Conservation (phyloP, 1,139 yeast species). For the Magnusiomyces clavatus region DNA sequence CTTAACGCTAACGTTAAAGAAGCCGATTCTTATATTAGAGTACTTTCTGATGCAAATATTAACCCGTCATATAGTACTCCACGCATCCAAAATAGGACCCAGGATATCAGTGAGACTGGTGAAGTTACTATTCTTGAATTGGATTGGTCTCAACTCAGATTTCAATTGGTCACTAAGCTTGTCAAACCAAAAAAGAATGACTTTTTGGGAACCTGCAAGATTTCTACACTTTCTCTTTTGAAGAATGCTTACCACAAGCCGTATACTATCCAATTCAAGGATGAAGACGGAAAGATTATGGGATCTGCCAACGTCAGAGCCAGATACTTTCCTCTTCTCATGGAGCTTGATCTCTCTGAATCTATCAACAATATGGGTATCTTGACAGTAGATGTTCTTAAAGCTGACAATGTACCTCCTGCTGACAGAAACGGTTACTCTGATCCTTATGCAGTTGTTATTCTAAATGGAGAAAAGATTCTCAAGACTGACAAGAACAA, state of each 20-base stretch:
- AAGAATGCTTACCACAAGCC: slow-evolving; percentile 58
- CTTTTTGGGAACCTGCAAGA: slow-evolving; percentile 51
- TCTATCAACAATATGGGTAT: slow-evolving; percentile 69
- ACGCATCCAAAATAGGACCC: slow-evolving; percentile 29
- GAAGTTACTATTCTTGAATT: slow-evolving; percentile 71
- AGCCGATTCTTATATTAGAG: slow-evolving; percentile 56
- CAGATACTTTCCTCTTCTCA: slow-evolving; percentile 69
- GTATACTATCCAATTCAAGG: slow-evolving; percentile 42
- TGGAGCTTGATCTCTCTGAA: slow-evolving; percentile 65
- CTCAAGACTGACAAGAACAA: slow-evolving; percentile 73
- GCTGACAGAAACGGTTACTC: slow-evolving; percentile 89
- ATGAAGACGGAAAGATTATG: slow-evolving; percentile 46
- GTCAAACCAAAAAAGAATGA: slow-evolving; percentile 46
- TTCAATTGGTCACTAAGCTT: slow-evolving; percentile 50
- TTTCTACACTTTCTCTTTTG: slow-evolving; percentile 64
- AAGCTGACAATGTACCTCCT: slow-evolving; percentile 65
- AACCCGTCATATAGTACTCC: slow-evolving; percentile 52
- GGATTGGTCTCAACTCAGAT: slow-evolving; percentile 58
- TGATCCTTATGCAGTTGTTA: slow-evolving; percentile 77
- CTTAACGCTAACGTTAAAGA: slow-evolving; percentile 46
- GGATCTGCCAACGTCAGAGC: slow-evolving; percentile 51
- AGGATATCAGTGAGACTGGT: slow-evolving; percentile 43
- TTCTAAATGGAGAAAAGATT: slow-evolving; percentile 53
- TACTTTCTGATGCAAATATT: slow-evolving; percentile 67
- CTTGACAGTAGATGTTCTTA: slow-evolving; percentile 52